Evolutionary conservation across 2,329 filamentous ascomycete species (phyloP).

Genomic region (Penicillium freii): DNA sequence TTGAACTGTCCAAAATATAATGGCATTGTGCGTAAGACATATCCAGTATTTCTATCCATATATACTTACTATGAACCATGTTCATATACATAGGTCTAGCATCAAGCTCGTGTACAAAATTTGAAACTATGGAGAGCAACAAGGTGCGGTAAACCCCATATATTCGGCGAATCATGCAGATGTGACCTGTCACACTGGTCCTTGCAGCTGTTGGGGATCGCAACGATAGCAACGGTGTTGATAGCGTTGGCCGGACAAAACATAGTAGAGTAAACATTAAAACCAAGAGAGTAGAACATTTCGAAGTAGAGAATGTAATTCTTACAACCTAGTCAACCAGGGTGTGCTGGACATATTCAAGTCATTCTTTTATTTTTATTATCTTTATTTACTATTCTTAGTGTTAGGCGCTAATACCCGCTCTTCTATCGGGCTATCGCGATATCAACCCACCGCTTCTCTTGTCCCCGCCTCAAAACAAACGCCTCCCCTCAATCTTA

Average conservation of each 20-base stretch:
- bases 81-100: neutral
- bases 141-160: neutral
- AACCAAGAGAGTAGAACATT: neutral
- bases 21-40: conserved; percentile 3
- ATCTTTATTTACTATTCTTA: conserved; percentile 3
- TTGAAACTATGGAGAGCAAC: neutral
- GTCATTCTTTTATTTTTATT: neutral
- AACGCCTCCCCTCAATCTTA: conserved; percentile 13
- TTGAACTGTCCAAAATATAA: neutral
- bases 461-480: conserved; percentile 24
- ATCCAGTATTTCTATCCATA: neutral
- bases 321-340: neutral
- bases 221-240: conserved; percentile 12
- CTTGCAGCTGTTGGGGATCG: conserved; percentile 15
- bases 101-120: neutral
- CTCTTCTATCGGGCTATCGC: conserved; percentile 24
- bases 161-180: conserved; percentile 5
- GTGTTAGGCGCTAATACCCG: conserved; percentile 20
- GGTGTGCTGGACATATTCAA: neutral
- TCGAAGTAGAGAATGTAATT: neutral
- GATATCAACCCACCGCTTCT: conserved; percentile 17
- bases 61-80: neutral
- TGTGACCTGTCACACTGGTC: conserved; percentile 10
- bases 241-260: conserved; percentile 19
- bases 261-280: conserved; percentile 9